Conservation (phyloP, 352 stramenopile species). For the Globisporangium spiculum region DNA sequence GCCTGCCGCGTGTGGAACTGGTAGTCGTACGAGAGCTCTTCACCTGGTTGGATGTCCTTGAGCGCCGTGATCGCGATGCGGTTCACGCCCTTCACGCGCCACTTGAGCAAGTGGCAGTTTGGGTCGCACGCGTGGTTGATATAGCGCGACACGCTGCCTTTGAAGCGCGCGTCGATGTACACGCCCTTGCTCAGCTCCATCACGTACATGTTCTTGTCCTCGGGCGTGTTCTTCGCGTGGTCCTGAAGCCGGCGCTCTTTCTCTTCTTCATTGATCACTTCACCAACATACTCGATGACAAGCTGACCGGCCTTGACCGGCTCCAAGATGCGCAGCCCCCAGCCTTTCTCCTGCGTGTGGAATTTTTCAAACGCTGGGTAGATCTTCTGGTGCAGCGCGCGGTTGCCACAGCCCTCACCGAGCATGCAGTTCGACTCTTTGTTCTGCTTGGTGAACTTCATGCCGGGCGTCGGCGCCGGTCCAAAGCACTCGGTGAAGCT, state of each 20-base stretch:
- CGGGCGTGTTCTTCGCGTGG: slow-evolving; percentile 82
- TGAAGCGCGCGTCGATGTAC: slow-evolving; percentile 94
- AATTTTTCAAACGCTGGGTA: slow-evolving; percentile 77
- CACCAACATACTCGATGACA: slow-evolving; percentile 94
- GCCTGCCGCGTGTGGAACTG: slow-evolving; percentile 90
- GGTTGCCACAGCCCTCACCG: slow-evolving; percentile 91
- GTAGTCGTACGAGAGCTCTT: slow-evolving; percentile 95
- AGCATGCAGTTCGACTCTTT: slow-evolving; percentile 89
- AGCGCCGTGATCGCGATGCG: slow-evolving; percentile 92
- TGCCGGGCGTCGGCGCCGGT: slow-evolving; percentile 45
- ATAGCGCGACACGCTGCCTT: slow-evolving; percentile 93
- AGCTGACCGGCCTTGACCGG: slow-evolving; percentile 81
- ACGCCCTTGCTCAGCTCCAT: slow-evolving; percentile 91
- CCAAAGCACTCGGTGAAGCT: slow-evolving; percentile 92
- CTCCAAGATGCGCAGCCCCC: slow-evolving; percentile 84
- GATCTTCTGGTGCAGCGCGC: slow-evolving; percentile 78
- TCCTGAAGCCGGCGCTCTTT: slow-evolving; percentile 86
- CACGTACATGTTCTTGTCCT: slow-evolving; percentile 97
- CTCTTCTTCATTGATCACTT: slow-evolving; percentile 93
- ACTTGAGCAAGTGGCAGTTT: slow-evolving; percentile 94
- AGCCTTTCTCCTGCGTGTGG: slow-evolving; percentile 88
- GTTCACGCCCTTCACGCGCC: slow-evolving; percentile 91
- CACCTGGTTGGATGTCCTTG: slow-evolving; percentile 83
- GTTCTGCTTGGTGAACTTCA: slow-evolving; percentile 70
- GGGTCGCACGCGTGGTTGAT: slow-evolving; percentile 98